A percentile compares a stretch with the other conserved stretches of the same genome.
Conservation (phyloP, 768 basidiomycete species). For the Trametes gibbosa region DNA sequence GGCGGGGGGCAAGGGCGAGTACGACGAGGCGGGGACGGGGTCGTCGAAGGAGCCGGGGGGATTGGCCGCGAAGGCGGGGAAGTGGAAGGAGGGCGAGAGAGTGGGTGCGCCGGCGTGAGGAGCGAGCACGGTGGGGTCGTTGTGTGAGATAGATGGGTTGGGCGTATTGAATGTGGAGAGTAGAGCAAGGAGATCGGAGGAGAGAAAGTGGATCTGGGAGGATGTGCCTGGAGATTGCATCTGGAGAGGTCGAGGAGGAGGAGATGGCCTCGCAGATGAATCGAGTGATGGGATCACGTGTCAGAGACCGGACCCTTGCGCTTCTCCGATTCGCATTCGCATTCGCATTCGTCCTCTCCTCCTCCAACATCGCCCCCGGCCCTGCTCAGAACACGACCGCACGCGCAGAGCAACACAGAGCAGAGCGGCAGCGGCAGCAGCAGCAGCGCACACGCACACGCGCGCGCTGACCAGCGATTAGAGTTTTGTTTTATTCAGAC, state of each 20-base stretch:
- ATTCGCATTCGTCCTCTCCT: no score
- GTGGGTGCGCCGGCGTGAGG: background rate
- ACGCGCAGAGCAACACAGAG: no score
- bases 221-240: slow-evolving; percentile 12
- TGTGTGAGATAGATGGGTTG: no score
- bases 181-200: slow-evolving; percentile 3
- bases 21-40: slow-evolving; percentile 17
- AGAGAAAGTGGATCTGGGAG: background rate
- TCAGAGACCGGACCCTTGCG: no score
- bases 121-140: background rate
- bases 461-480: no score
- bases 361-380: no score
- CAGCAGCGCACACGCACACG: no score
- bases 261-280: no score
- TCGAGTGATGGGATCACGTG: no score
- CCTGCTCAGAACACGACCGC: no score
- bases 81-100: slow-evolving; percentile 23
- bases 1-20: slow-evolving; percentile 33
- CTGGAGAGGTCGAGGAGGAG: background rate
- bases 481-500: slow-evolving; percentile 10
- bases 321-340: background rate
- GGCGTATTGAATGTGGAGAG: background rate
- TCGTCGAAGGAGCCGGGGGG: slow-evolving; percentile 27
- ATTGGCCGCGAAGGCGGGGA: slow-evolving; percentile 16
- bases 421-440: no score